phyloP scores from a whole-genome alignment of 2,329 filamentous ascomycete species.

The Esteya vermicola region DNA sequence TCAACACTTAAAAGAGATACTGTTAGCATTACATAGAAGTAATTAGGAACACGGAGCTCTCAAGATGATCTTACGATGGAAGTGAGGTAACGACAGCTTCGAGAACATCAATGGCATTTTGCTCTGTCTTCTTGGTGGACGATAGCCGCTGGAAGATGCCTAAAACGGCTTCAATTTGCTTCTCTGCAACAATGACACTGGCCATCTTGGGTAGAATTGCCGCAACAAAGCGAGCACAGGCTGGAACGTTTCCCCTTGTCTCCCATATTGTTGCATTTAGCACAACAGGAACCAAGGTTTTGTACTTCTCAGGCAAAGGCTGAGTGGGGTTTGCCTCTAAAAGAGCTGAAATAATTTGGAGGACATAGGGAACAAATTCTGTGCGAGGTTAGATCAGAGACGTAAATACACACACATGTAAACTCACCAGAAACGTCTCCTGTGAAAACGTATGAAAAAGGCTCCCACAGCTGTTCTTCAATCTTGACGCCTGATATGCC shows the following conservation, averaged over 20 bases:
- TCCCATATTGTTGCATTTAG: slow-evolving; percentile 81
- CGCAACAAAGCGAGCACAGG: slow-evolving; percentile 69
- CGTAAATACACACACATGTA: background rate
- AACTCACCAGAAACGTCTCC: slow-evolving; percentile 62
- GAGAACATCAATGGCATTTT: slow-evolving; percentile 77
- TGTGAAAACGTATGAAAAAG: slow-evolving; percentile 66
- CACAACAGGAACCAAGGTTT: slow-evolving; percentile 62
- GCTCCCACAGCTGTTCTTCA: slow-evolving; percentile 67
- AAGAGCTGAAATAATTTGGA: slow-evolving; percentile 85
- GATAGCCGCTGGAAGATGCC: slow-evolving; percentile 91
- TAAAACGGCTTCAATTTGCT: slow-evolving; percentile 78
- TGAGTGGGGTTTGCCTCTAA: slow-evolving; percentile 72
- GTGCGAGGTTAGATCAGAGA: background rate
- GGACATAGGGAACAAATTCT: slow-evolving; percentile 95
- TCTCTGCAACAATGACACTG: slow-evolving; percentile 57
- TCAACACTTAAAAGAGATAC: slow-evolving; percentile 33
- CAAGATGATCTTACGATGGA: slow-evolving; percentile 40
- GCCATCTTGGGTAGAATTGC: slow-evolving; percentile 71
- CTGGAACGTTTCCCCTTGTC: slow-evolving; percentile 81
- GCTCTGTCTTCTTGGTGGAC: slow-evolving; percentile 67
- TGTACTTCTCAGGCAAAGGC: slow-evolving; percentile 69
- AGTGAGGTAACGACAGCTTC: slow-evolving; percentile 66
- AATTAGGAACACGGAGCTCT: background rate
- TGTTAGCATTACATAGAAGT: slow-evolving; percentile 13
- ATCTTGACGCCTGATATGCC: slow-evolving; percentile 53